Evolutionary conservation across 2,329 filamentous ascomycete genomes (phyloP).

Genomic region (Apiospora marii): DNA sequence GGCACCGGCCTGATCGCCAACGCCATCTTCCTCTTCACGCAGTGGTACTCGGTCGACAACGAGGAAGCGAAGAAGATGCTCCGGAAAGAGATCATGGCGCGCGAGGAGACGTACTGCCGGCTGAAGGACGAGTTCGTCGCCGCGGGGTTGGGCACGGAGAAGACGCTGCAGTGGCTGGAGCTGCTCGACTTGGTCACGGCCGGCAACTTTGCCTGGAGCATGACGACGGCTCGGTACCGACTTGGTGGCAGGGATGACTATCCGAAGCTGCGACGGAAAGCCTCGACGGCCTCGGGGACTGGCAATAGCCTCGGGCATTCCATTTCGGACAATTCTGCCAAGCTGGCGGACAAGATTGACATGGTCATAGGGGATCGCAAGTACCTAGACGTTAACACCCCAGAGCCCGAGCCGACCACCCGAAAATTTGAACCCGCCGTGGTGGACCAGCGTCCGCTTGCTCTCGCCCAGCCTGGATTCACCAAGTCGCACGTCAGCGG

Average conservation of each 20-base stretch:
- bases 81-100: background rate
- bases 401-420: background rate
- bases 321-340: background rate
- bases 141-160: background rate
- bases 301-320: background rate
- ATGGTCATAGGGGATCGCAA: background rate
- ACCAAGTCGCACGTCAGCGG: too few species aligned
- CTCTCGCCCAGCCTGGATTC: too few species aligned
- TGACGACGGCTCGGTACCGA: background rate
- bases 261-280: background rate
- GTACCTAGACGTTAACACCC: background rate
- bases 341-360: background rate
- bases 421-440: background rate
- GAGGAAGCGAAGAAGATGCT: background rate
- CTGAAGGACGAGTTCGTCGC: background rate
- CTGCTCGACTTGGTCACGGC: background rate
- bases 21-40: background rate
- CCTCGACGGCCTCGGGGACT: background rate
- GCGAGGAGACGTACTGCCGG: background rate
- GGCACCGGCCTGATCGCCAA: background rate
- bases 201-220: background rate
- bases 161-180: background rate
- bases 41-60: background rate
- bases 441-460: too few species aligned
- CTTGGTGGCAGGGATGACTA: background rate